phyloP scores from a whole-genome alignment of 306 rosid genomes.

The Cicer judaicum region DNA sequence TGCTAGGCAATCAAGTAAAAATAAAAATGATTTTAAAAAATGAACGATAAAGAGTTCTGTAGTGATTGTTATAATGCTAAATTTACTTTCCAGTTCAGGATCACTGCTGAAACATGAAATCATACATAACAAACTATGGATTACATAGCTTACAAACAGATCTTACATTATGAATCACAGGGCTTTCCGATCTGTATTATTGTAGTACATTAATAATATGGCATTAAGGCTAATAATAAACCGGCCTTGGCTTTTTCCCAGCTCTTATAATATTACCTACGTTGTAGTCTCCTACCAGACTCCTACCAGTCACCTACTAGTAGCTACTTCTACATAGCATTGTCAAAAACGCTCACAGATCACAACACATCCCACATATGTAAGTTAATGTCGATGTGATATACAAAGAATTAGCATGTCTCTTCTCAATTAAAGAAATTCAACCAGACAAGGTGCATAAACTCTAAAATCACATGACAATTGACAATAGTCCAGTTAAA shows the following conservation, averaged over 20 bases:
- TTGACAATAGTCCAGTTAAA: background rate
- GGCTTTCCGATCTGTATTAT: conserved; percentile 15
- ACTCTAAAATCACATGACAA: background rate
- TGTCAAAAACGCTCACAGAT: background rate
- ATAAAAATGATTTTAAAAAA: background rate
- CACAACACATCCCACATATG: conserved; percentile 3
- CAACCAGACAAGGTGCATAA: background rate
- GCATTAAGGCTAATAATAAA: conserved; percentile 1
- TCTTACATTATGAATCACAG: background rate
- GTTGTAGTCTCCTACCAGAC: background rate
- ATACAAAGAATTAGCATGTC: background rate
- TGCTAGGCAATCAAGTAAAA: background rate
- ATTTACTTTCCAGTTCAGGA: conserved; percentile 10
- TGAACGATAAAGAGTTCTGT: background rate
- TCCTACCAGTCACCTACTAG: background rate
- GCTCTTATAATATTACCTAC: background rate
- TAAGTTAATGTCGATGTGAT: background rate
- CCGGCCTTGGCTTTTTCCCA: conserved; percentile 9
- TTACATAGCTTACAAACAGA: conserved; percentile 24
- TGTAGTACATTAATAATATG: background rate
- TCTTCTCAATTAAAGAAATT: conserved; percentile 13
- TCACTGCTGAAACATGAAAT: conserved; percentile 11
- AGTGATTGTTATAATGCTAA: conserved; percentile 5
- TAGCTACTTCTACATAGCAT: conserved; percentile 6
- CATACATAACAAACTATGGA: conserved; percentile 4